Base-by-base conservation (phyloP, 176 grass and related monocot species). In the Oryza glaberrima region DNA sequence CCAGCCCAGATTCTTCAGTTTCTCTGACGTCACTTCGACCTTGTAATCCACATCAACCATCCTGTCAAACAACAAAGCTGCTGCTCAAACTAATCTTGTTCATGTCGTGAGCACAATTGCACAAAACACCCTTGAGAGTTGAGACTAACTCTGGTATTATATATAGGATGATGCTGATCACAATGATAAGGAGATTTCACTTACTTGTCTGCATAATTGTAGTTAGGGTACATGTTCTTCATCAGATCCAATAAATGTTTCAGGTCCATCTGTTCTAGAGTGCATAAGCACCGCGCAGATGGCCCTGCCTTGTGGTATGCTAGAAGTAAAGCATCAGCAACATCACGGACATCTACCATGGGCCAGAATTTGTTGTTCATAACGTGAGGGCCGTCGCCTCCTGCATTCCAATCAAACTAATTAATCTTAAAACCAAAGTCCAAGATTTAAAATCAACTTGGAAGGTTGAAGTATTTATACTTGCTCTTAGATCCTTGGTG, bases 341-440 rank as follows among this genome's bases (percentile, higher is more conserved):
- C 89, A 14, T 94, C 89, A 2, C 89, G 80, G 19, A 82, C 89
- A 78, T 91, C 92, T 36, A 91, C 86, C 58, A 91, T 77, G 79
- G 85, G 52, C 68, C 75, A 41, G 7, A 41, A 41, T 8, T 41
- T 41, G 40, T 41, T 41, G 40, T 41, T 41, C 40, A 41, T 41
- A 41, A 9, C 40, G 40, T 41, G 0, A 41, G 40, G 40, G 40
- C 40, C 40, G 7, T 38, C 36, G 6, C 36, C 36, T 38, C 36
- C 36, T 38, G 36, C 36, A 38, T 38, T 38, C 5, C 4, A 38
- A 5, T 5, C 4, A 38, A 38, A 5, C 5, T 41, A 41, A 8
- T 41, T 41, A 41, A 41, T 41, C 40, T 41, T 41, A 41, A 41
- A 41, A 41, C 4, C 40, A 41, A 41, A 41, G 40, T 41, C 7